A percentile compares a stretch with the other conserved stretches of the same genome.
Evolutionary conservation across 306 rosid genomes (phyloP).

Genomic region (Malus orientalis): DNA sequence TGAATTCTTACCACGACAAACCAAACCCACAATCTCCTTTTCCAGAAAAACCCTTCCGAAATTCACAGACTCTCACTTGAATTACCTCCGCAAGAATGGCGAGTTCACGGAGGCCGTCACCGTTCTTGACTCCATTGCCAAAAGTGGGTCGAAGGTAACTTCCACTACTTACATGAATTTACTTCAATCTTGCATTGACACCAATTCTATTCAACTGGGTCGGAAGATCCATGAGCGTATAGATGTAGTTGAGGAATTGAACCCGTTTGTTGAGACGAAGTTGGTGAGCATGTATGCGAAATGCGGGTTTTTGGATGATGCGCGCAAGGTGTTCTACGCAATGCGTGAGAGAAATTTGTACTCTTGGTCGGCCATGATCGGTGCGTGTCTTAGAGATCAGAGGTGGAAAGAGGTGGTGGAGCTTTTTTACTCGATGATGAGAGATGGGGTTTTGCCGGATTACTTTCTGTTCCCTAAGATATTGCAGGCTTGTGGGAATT

Average conservation of each 20-base stretch:
- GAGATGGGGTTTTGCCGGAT: conserved; percentile 64
- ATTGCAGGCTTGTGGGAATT: conserved; percentile 68
- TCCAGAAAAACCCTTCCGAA: conserved; percentile 19
- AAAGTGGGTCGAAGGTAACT: conserved; percentile 48
- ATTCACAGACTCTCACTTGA: conserved; percentile 37
- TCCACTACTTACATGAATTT: conserved; percentile 52
- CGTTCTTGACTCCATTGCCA: conserved; percentile 52
- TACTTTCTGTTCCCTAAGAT: conserved; percentile 63
- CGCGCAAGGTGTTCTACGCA: conserved; percentile 68
- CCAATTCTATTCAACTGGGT: conserved; percentile 51
- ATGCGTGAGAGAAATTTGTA: conserved; percentile 77
- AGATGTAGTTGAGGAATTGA: conserved; percentile 33
- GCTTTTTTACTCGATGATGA: conserved; percentile 60
- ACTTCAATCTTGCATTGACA: conserved; percentile 70
- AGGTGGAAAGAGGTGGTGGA: conserved; percentile 62
- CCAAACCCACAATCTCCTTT: conserved; percentile 27
- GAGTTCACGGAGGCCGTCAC: conserved; percentile 48
- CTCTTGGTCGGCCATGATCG: conserved; percentile 96
- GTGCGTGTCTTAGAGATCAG: conserved; percentile 57
- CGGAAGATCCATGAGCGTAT: conserved; percentile 65
- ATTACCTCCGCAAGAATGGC: conserved; percentile 47
- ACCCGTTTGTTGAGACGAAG: conserved; percentile 80
- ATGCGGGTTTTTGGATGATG: conserved; percentile 64
- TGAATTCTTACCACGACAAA: conserved; percentile 31
- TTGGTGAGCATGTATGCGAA: conserved; percentile 81